A percentile compares a stretch with the other conserved stretches of the same genome.
Evolutionary conservation across 371 early-diverging fungal species (phyloP).

Genomic region (Mortierella sp.): DNA sequence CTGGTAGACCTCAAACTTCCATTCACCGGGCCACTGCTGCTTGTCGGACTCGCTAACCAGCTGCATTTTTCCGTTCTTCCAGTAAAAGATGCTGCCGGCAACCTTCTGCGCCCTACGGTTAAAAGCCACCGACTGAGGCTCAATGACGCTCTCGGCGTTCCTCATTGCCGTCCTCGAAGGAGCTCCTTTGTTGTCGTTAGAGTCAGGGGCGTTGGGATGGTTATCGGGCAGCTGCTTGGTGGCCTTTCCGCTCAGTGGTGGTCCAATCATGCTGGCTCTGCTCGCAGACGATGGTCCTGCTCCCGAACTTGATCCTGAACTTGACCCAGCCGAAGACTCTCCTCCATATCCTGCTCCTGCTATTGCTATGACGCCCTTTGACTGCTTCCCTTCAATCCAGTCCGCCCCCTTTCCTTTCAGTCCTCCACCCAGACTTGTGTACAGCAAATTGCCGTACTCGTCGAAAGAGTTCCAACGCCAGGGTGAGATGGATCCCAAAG

Average conservation of each 20-base stretch:
- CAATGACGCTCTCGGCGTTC: slow-evolving; percentile 30
- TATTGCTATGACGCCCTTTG: neutral
- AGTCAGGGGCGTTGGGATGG: slow-evolving; percentile 33
- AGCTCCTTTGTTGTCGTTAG: slow-evolving; percentile 19
- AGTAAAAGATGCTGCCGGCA: slow-evolving; percentile 46
- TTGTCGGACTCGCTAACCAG: slow-evolving; percentile 45
- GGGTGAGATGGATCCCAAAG: slow-evolving; percentile 47
- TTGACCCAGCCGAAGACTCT: neutral
- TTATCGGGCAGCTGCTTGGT: slow-evolving; percentile 30
- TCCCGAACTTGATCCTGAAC: slow-evolving; percentile 15
- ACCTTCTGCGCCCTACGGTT: slow-evolving; percentile 48
- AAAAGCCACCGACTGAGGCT: slow-evolving; percentile 40
- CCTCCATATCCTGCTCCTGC: slow-evolving; percentile 3
- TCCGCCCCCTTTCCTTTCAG: slow-evolving; percentile 21
- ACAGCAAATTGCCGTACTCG: slow-evolving; percentile 11
- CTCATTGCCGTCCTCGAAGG: slow-evolving; percentile 26
- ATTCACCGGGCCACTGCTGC: slow-evolving; percentile 54
- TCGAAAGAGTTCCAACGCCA: slow-evolving; percentile 52
- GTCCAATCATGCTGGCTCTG: slow-evolving; percentile 14
- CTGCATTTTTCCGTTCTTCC: slow-evolving; percentile 45
- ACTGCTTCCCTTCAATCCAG: slow-evolving; percentile 24
- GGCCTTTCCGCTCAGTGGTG: slow-evolving; percentile 4
- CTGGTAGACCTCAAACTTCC: slow-evolving; percentile 55
- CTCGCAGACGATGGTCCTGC: slow-evolving; percentile 14
- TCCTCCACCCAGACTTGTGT: neutral